Evolutionary conservation across 371 early-diverging fungal genomes (phyloP).

Genomic region (Mucor velutinosus): DNA sequence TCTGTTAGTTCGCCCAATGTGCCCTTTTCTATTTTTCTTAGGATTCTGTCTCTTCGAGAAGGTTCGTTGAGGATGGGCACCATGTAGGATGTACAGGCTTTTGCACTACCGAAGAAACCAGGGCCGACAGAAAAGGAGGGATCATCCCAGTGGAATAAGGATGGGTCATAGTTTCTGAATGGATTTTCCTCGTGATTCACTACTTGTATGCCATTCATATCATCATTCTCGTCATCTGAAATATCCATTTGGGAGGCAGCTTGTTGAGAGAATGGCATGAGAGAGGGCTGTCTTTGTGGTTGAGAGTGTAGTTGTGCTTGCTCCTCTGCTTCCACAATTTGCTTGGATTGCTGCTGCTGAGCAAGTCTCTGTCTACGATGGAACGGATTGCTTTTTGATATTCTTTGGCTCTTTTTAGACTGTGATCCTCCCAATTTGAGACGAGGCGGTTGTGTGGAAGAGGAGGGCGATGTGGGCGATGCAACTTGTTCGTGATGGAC

Average conservation of each 20-base stretch:
- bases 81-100: constrained; percentile 1
- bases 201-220: constrained; percentile 14
- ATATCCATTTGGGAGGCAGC: background rate
- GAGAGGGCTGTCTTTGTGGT: background rate
- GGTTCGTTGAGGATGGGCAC: constrained; percentile 13
- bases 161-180: constrained; percentile 12
- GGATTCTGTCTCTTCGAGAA: constrained; percentile 8
- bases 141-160: constrained; percentile 16
- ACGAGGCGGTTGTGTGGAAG: constrained; percentile 13
- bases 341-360: constrained; percentile 1
- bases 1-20: constrained; percentile 15
- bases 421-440: constrained; percentile 21
- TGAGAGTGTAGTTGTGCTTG: background rate
- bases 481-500: background rate
- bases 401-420: constrained; percentile 1
- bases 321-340: background rate
- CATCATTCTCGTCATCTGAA: constrained; percentile 14
- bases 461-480: background rate
- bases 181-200: constrained; percentile 12
- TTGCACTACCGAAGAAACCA: constrained; percentile 17
- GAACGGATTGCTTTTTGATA: background rate
- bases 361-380: background rate
- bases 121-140: constrained; percentile 15
- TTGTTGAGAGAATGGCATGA: background rate
- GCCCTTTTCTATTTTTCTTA: constrained; percentile 18